Evolutionary conservation across 805 yeast genomes (phyloP), one percentile per base, ranked within the genome.

Genomic region (Wickerhamomyces bisporus): DNA sequence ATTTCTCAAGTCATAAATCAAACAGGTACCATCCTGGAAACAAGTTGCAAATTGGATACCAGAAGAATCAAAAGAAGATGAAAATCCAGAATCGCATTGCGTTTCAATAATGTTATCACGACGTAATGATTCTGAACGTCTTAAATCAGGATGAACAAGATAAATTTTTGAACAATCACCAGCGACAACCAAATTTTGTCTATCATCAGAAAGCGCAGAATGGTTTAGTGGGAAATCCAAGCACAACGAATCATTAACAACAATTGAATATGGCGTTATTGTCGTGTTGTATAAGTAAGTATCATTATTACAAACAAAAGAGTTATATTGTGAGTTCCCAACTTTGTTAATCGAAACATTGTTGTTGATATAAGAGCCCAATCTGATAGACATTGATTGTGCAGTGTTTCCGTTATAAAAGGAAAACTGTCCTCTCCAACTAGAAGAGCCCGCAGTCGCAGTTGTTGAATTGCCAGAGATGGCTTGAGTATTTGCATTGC

Each of bases 331-430:
- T 10, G 64, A 57, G 17, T 67, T 64, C 4, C 73, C 54, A 12
- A 57, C 43, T 39, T 66, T 70, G 52, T 73, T 64, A 20, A 82
- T 52, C 0, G 79, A 62, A 21, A 87, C 94, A 34, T 86, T 77
- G 59, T 88, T 88, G 58, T 87, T 88, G 50, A 89, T 87, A 62
- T 80, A 77, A 25, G 83, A 83, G 0, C 97, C 96, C 37, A 87
- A 62, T 37, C 74, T 74, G 20, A 75, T 68, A 3, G 81, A 73
- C 32, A 67, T 60, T 6, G 70, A 62, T 6, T 60, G 54, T n/a
- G 68, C 67, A 10, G 75, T 68, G 5, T 66, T 66, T 18, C 75
- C 71, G 41, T 75, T 72, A 54, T 71, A 69, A 34, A 82, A 61
- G 2, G 83, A 72, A 42, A 81, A 75, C 29, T 79, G 67, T 0